phyloP scores from a whole-genome alignment of 306 rosid genomes.

The Dryas alaskensis region DNA sequence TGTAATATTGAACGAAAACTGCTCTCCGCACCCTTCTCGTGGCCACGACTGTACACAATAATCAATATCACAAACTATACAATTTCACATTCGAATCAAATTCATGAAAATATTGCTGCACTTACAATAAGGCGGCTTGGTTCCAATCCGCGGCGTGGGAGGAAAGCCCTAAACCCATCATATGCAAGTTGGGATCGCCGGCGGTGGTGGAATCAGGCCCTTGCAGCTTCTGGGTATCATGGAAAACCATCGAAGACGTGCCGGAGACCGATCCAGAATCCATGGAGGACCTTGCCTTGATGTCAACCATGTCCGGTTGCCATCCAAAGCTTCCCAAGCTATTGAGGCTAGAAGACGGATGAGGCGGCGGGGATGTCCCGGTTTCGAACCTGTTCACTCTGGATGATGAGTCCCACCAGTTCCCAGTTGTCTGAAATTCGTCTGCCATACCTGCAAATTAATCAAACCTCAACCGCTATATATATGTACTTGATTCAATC shows the following conservation, averaged over 20 bases:
- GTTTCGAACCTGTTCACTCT: conserved; percentile 57
- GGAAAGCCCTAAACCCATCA: conserved; percentile 88
- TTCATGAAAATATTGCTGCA: conserved; percentile 1
- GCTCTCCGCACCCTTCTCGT: conserved; percentile 52
- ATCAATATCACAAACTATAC: conserved; percentile 1
- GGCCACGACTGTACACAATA: conserved; percentile 29
- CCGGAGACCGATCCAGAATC: conserved; percentile 52
- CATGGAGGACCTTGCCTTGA: conserved; percentile 65
- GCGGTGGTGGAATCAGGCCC: conserved; percentile 38
- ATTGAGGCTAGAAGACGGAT: conserved; percentile 54
- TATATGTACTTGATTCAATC: too few relatives aligned
- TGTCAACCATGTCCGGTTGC: conserved; percentile 53
- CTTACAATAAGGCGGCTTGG: conserved; percentile 80
- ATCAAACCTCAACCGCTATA: background rate
- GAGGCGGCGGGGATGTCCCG: conserved; percentile 51
- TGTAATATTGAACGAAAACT: conserved; percentile 67
- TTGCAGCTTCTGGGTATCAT: conserved; percentile 49
- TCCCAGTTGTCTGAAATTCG: conserved; percentile 73
- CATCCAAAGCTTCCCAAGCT: conserved; percentile 60
- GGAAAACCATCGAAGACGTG: conserved; percentile 52
- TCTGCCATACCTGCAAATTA: conserved; percentile 52
- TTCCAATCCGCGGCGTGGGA: conserved; percentile 83
- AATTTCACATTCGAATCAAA: background rate
- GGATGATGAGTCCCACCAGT: conserved; percentile 83
- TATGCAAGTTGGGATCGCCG: conserved; percentile 61